phyloP scores from a whole-genome alignment of 306 rosid species.

The Dalbergia cultrata region DNA sequence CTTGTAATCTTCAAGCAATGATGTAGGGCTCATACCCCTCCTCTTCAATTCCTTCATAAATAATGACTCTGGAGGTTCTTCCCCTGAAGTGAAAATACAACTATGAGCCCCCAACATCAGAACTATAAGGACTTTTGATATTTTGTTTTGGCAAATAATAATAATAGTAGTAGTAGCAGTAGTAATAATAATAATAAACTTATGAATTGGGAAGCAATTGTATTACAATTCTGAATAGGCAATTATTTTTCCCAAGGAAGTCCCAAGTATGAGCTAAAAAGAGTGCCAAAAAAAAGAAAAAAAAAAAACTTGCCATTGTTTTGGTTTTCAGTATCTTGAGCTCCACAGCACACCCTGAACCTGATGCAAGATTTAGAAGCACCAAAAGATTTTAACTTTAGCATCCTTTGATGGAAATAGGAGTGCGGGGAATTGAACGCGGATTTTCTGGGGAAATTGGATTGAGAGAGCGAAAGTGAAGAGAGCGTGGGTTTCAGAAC shows the following conservation, averaged over 20 bases:
- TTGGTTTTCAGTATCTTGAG: constrained; percentile 68
- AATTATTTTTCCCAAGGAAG: neutral
- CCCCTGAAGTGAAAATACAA: constrained; percentile 61
- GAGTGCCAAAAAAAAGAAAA: neutral
- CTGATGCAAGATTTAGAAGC: constrained; percentile 47
- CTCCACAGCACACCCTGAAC: constrained; percentile 61
- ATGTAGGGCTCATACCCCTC: constrained; percentile 94
- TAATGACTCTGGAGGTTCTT: constrained; percentile 91
- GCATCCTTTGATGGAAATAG: constrained; percentile 52
- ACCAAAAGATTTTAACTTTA: constrained; percentile 47
- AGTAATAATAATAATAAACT: neutral
- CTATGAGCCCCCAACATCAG: constrained; percentile 34
- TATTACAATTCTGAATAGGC: neutral
- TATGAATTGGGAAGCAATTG: neutral
- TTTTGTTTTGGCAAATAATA: too few relatives aligned
- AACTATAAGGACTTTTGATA: too few relatives aligned
- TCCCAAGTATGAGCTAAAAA: neutral
- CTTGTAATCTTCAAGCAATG: constrained; percentile 84
- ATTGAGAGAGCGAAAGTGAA: constrained; percentile 63
- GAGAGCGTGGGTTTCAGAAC: constrained; percentile 64
- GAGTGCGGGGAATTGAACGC: constrained; percentile 46
- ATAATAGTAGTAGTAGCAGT: neutral
- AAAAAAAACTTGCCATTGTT: constrained; percentile 68
- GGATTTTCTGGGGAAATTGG: constrained; percentile 60
- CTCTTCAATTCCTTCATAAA: constrained; percentile 93